Percentiles rank a stretch among this genome's conserved stretches.
Evolutionary conservation across 2,329 filamentous ascomycete genomes (phyloP).

Genomic region (Exophiala phaeomuriformis): DNA sequence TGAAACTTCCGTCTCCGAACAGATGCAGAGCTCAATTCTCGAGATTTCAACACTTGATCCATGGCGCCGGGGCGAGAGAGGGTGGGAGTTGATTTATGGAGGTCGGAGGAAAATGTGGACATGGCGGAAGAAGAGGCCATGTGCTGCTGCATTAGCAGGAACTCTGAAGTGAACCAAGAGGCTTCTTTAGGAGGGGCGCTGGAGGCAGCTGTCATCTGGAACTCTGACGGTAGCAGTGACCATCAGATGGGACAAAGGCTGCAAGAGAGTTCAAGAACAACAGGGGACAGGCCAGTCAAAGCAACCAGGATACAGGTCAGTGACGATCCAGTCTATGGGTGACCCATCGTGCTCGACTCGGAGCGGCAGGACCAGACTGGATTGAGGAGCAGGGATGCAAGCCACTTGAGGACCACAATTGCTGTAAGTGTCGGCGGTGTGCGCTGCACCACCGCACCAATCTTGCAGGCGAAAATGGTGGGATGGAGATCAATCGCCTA

Average conservation of each 20-base stretch:
- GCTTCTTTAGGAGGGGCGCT: conserved; percentile 1
- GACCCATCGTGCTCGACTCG: neutral
- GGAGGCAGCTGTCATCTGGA: conserved; percentile 18
- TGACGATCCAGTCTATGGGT: conserved; percentile 2
- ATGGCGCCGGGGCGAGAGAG: conserved; percentile 6
- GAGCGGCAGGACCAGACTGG: conserved; percentile 1
- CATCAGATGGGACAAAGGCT: conserved; percentile 14
- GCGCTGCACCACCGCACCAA: conserved; percentile 6
- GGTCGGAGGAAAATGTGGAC: neutral
- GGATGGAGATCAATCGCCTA: conserved; percentile 7
- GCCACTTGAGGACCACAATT: conserved; percentile 12
- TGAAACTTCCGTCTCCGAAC: conserved; percentile 19
- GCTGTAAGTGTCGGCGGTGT: conserved; percentile 12
- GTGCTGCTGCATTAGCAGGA: neutral
- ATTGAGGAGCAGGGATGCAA: conserved; percentile 5
- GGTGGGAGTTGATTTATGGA: neutral
- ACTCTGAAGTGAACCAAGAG: conserved; percentile 3
- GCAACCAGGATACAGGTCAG: neutral
- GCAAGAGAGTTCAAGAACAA: conserved; percentile 17
- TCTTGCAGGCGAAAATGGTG: conserved; percentile 11
- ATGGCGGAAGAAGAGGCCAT: neutral
- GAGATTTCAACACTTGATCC: conserved; percentile 19
- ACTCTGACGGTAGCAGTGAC: conserved; percentile 20
- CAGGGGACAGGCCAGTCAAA: conserved; percentile 2
- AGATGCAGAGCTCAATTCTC: conserved; percentile 22